These are phyloP conservation scores for Typha latifolia DNA, from an alignment of 176 grass and related monocot genomes.

Conservation along the genomic window DNA sequence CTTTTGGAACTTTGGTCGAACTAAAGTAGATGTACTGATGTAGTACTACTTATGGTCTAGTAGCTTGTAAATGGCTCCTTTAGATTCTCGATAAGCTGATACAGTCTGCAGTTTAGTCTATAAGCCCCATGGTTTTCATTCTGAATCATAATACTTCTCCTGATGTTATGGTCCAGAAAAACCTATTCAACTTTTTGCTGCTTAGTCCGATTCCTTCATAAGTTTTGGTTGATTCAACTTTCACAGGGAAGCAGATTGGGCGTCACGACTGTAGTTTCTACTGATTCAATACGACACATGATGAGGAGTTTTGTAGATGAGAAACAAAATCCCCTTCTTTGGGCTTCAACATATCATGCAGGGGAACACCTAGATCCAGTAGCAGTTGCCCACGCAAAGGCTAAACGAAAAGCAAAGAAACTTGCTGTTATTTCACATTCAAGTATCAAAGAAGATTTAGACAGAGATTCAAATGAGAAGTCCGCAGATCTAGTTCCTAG, in stretches of 20 bases:
- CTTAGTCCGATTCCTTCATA: not conserved
- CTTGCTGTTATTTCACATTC: slow-evolving; percentile 31
- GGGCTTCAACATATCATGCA: slow-evolving; percentile 95
- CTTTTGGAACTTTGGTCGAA: no score
- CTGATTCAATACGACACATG: slow-evolving; percentile 96
- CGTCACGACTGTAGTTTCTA: slow-evolving; percentile 83
- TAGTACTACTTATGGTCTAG: no score
- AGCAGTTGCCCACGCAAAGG: slow-evolving; percentile 70
- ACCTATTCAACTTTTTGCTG: not conserved
- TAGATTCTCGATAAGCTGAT: not conserved
- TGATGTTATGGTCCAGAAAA: not conserved
- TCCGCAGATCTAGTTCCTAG: slow-evolving; percentile 27
- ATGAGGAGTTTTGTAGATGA: slow-evolving; percentile 86
- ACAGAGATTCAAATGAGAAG: slow-evolving; percentile 41
- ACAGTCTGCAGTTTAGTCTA: not conserved
- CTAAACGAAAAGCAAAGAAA: slow-evolving; percentile 75
- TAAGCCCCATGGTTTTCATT: not conserved
- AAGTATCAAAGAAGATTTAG: slow-evolving; percentile 28
- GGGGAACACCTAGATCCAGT: slow-evolving; percentile 77
- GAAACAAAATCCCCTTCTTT: slow-evolving; percentile 80
- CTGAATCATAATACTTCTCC: not conserved
- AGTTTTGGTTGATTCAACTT: not conserved
- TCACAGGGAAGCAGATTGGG: slow-evolving; percentile 75
- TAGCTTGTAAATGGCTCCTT: no score
- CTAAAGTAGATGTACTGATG: no score